A percentile compares a stretch with the other conserved stretches of the same genome.
Evolutionary conservation across 805 yeast genomes (phyloP).

Genomic region (Kazachstania psychrophila): DNA sequence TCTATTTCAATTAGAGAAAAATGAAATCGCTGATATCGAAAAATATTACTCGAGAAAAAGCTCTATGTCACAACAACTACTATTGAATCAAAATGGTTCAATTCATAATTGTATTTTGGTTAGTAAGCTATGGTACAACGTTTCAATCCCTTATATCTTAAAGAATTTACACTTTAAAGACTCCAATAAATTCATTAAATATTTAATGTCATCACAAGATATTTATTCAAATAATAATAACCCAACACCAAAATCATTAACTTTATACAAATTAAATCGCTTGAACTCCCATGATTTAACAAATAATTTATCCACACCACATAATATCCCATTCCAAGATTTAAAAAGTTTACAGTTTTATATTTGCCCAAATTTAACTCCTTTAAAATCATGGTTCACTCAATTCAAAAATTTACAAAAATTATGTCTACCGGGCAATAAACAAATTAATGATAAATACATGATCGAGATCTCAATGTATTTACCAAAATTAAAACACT

Average conservation of each 20-base stretch:
- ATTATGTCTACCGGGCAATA: conserved; percentile 61
- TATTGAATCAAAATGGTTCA: conserved; percentile 14
- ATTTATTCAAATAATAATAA: conserved; percentile 5
- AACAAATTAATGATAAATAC: conserved; percentile 49
- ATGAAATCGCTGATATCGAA: conserved; percentile 41
- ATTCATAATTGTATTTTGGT: conserved; percentile 60
- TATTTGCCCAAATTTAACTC: conserved; percentile 67
- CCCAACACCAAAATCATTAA: conserved; percentile 17
- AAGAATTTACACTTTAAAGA: conserved; percentile 47
- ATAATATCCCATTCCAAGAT: conserved; percentile 32
- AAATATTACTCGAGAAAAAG: conserved; percentile 43
- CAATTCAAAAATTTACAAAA: conserved; percentile 32
- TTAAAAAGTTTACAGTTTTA: conserved; percentile 69
- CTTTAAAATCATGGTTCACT: conserved; percentile 40
- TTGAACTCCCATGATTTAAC: conserved; percentile 49
- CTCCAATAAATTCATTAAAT: conserved; percentile 38
- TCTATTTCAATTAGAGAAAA: conserved; percentile 4
- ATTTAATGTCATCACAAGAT: conserved; percentile 16
- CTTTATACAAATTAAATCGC: conserved; percentile 51
- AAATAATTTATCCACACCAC: not conserved
- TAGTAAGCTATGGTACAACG: conserved; percentile 53
- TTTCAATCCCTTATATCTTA: conserved; percentile 47
- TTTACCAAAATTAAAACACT: conserved; percentile 50
- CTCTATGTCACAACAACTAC: conserved; percentile 41
- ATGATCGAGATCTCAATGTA: conserved; percentile 41